Percentiles rank a stretch among this genome's conserved stretches.
phyloP scores from a whole-genome alignment of 2,329 filamentous ascomycete species.

The Fusarium equiseti region DNA sequence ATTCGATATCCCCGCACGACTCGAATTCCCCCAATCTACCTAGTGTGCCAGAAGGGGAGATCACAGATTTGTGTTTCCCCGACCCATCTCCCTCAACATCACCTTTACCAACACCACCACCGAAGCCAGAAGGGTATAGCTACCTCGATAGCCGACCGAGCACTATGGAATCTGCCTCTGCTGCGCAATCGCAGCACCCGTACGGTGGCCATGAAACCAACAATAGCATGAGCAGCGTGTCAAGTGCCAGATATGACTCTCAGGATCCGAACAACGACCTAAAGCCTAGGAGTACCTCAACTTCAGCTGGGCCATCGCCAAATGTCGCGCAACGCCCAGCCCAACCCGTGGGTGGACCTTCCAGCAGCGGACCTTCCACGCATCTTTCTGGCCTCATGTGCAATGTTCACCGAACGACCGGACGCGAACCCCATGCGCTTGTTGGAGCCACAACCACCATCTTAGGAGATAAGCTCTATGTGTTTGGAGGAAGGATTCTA shows the following conservation, averaged over 20 bases:
- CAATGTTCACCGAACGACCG: slow-evolving; percentile 86
- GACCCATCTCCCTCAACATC: slow-evolving; percentile 27
- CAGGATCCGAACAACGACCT: slow-evolving; percentile 61
- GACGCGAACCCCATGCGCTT: slow-evolving; percentile 87
- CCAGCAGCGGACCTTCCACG: slow-evolving; percentile 61
- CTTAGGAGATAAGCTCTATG: slow-evolving; percentile 93
- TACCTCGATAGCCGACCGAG: slow-evolving; percentile 58
- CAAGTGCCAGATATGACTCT: slow-evolving; percentile 59
- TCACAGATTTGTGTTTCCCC: slow-evolving; percentile 45
- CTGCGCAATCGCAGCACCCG: slow-evolving; percentile 52
- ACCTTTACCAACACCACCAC: slow-evolving; percentile 22
- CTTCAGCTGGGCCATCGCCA: slow-evolving; percentile 69
- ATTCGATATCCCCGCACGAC: slow-evolving; percentile 50
- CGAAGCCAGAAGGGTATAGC: slow-evolving; percentile 55
- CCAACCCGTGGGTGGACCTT: slow-evolving; percentile 56
- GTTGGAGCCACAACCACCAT: slow-evolving; percentile 97
- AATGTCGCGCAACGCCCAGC: slow-evolving; percentile 56
- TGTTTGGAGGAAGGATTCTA: slow-evolving; percentile 91
- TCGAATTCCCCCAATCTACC: slow-evolving; percentile 46
- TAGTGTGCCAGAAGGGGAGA: slow-evolving; percentile 50
- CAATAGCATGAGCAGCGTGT: slow-evolving; percentile 61
- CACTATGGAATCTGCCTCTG: slow-evolving; percentile 62
- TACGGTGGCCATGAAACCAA: slow-evolving; percentile 53
- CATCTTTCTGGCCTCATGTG: slow-evolving; percentile 76
- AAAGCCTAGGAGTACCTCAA: slow-evolving; percentile 64